phyloP scores from a whole-genome alignment of 441 rosid species.

The Adansonia rubrostipa region DNA sequence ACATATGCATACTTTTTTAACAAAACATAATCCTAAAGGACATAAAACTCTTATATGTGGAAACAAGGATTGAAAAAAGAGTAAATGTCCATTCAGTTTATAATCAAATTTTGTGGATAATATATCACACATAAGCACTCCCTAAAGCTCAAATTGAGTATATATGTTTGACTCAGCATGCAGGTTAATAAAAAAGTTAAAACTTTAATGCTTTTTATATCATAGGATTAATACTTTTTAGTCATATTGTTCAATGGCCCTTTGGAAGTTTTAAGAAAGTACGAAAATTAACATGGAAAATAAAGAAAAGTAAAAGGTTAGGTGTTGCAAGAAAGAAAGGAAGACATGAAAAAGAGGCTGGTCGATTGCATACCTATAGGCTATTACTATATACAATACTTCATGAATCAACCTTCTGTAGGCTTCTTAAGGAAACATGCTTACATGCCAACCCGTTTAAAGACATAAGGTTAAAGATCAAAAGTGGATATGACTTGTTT shows the following conservation, averaged over 20 bases:
- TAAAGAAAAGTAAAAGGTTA: background rate
- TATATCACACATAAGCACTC: background rate
- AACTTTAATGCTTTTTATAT: conserved; percentile 1
- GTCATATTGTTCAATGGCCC: background rate
- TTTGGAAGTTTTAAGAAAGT: background rate
- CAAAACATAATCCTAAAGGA: conserved; percentile 5
- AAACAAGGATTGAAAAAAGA: background rate
- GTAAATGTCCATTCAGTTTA: background rate
- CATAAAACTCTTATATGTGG: background rate
- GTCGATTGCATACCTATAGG: background rate
- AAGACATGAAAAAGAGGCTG: background rate
- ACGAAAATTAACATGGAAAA: background rate
- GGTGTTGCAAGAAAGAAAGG: conserved; percentile 10
- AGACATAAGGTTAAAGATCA: conserved; percentile 11
- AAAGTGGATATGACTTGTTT: background rate
- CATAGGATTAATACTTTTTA: conserved; percentile 14
- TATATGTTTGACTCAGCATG: background rate
- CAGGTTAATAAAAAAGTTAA: conserved; percentile 1
- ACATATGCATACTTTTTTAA: background rate
- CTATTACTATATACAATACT: background rate
- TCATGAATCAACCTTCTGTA: conserved; percentile 2
- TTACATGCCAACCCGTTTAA: background rate
- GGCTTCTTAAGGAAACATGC: background rate
- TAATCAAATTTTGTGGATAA: background rate
- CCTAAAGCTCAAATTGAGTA: background rate